Conservation (phyloP, 306 rosid species). For the Quillaja saponaria region DNA sequence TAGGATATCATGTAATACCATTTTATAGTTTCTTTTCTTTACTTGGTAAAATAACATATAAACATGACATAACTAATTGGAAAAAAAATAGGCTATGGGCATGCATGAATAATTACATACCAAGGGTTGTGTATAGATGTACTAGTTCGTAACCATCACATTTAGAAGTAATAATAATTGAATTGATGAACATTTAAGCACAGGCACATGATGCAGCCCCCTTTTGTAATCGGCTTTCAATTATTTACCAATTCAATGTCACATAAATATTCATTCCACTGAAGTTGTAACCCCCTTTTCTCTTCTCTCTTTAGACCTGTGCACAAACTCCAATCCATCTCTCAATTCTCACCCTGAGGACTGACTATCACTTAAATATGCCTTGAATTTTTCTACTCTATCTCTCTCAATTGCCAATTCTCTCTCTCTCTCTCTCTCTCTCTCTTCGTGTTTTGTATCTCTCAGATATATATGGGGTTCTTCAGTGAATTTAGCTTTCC, state of each 20-base stretch:
- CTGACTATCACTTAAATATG: too few relatives aligned
- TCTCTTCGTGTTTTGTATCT: too few relatives aligned
- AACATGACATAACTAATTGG: too few relatives aligned
- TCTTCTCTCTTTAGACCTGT: neutral
- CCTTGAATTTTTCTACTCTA: conserved; percentile 2
- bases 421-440: neutral
- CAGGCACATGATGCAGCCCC: conserved; percentile 29
- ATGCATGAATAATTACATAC: too few relatives aligned
- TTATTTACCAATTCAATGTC: conserved; percentile 33
- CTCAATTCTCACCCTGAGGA: too few relatives aligned
- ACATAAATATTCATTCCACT: conserved; percentile 29
- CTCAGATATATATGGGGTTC: conserved; percentile 50
- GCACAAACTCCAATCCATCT: conserved; percentile 31
- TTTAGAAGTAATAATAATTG: too few relatives aligned
- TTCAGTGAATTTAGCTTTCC: conserved; percentile 24
- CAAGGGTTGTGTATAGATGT: too few relatives aligned
- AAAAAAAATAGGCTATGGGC: too few relatives aligned
- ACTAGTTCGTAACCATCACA: too few relatives aligned
- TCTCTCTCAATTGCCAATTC: neutral
- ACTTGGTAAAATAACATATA: too few relatives aligned
- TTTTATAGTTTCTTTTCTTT: too few relatives aligned
- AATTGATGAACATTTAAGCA: conserved; percentile 20
- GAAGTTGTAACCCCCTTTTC: conserved; percentile 51
- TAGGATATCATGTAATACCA: too few relatives aligned
- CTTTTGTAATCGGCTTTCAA: conserved; percentile 35